A percentile compares a stretch with the other conserved stretches of the same genome.
phyloP scores from a whole-genome alignment of 2,329 filamentous ascomycete species.

The Fusarium siculi region DNA sequence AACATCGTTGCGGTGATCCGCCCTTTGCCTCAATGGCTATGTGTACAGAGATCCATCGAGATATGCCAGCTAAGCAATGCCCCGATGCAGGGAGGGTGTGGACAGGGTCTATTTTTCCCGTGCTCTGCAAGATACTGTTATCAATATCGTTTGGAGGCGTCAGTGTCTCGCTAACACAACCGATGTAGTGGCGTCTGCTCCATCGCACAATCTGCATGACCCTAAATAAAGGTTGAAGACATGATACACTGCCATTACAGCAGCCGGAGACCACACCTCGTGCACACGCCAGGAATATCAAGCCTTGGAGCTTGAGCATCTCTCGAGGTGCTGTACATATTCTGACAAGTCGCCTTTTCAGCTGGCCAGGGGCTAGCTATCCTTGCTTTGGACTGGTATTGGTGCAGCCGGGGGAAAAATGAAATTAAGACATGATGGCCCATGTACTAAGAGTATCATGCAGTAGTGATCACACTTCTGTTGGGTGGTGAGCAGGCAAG shows the following conservation, averaged over 20 bases:
- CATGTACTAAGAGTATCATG: conserved; percentile 18
- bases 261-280: neutral
- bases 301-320: neutral
- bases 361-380: conserved; percentile 26
- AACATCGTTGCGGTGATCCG: neutral
- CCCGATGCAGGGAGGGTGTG: conserved; percentile 1
- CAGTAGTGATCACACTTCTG: conserved; percentile 17
- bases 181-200: neutral
- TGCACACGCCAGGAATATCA: neutral
- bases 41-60: conserved; percentile 3
- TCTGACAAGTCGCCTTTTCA: conserved; percentile 20
- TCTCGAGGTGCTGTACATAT: neutral
- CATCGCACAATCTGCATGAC: neutral
- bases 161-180: neutral
- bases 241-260: conserved; percentile 5
- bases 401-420: conserved; percentile 12
- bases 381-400: conserved; percentile 25
- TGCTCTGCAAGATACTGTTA: neutral
- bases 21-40: conserved; percentile 1
- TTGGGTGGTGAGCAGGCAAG: neutral
- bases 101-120: neutral
- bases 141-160: neutral
- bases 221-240: neutral
- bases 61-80: neutral
- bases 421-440: conserved; percentile 14